These are phyloP conservation scores for Lodderomyces parapsilosis DNA, from an alignment of 1,139 yeast genomes.

Conservation along the genomic window DNA sequence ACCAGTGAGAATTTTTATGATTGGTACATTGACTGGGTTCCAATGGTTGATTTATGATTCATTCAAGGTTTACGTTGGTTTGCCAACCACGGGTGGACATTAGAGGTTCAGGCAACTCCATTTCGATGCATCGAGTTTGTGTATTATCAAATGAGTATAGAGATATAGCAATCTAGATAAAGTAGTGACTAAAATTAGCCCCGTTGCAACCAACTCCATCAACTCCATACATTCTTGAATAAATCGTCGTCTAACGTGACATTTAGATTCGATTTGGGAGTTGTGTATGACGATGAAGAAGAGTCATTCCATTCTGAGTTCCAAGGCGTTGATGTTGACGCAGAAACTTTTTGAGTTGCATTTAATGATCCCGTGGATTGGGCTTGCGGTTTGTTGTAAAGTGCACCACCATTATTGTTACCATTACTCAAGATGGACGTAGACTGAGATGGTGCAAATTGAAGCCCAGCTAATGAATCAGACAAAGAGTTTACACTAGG, in stretches of 20 bases:
- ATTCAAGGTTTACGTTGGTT: conserved; percentile 84
- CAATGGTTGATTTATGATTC: conserved; percentile 97
- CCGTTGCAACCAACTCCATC: conserved; percentile 3
- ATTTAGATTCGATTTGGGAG: conserved; percentile 4
- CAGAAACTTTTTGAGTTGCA: background rate
- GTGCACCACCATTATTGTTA: background rate
- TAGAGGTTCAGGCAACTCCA: conserved; percentile 14
- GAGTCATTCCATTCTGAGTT: conserved; percentile 35
- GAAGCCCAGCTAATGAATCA: conserved; percentile 37
- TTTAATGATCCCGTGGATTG: conserved; percentile 7
- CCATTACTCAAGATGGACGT: conserved; percentile 5
- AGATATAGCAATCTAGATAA: background rate
- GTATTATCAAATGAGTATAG: background rate
- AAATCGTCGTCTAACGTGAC: conserved; percentile 41
- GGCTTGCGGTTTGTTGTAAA: conserved; percentile 5
- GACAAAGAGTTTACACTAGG: conserved; percentile 21
- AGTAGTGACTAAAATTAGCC: background rate
- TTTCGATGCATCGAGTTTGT: background rate
- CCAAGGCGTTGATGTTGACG: background rate
- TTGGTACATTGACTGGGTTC: conserved; percentile 94
- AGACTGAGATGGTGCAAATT: conserved; percentile 18
- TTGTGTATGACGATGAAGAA: conserved; percentile 12
- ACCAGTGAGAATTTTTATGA: conserved; percentile 91
- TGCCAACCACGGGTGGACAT: conserved; percentile 86
- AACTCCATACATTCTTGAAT: conserved; percentile 60